Conservation (phyloP, 192 early-diverging fungal genomes). For the Coemansia sp. region DNA sequence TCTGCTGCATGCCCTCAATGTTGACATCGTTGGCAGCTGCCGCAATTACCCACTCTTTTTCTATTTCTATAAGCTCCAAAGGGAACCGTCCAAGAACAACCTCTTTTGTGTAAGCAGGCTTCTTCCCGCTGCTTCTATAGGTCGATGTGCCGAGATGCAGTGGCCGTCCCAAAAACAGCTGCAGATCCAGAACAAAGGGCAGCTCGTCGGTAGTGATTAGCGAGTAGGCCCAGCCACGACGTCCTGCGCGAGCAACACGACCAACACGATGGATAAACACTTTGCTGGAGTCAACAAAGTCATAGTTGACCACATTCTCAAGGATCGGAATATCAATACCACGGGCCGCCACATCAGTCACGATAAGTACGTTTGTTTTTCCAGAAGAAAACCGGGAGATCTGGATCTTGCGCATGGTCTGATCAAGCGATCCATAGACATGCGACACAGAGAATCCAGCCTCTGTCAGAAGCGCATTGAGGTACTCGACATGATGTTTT, state of each 20-base stretch:
- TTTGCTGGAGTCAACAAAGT: constrained; percentile 90
- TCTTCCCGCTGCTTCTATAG: constrained; percentile 20
- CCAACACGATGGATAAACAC: constrained; percentile 98
- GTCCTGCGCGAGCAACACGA: constrained; percentile 93
- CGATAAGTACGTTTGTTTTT: constrained; percentile 78
- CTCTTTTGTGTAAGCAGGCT: constrained; percentile 73
- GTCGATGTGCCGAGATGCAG: constrained; percentile 57
- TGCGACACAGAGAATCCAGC: constrained; percentile 80
- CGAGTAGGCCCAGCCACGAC: constrained; percentile 89
- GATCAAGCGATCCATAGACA: constrained; percentile 95
- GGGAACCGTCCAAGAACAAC: constrained; percentile 82
- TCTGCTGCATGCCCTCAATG: constrained; percentile 64
- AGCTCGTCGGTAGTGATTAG: constrained; percentile 87
- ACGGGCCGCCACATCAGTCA: constrained; percentile 98
- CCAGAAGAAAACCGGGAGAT: constrained; percentile 83
- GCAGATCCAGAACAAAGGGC: constrained; percentile 90
- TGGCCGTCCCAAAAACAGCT: constrained; percentile 85
- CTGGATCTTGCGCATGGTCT: constrained; percentile 85
- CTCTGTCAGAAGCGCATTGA: constrained; percentile 69
- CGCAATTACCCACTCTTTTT: constrained; percentile 74
- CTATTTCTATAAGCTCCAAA: constrained; percentile 62
- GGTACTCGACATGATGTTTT: constrained; percentile 98
- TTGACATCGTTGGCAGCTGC: constrained; percentile 63
- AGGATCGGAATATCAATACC: constrained; percentile 99
- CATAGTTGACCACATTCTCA: constrained; percentile 97